These are phyloP conservation scores for Polytrichum commune DNA, from an alignment of 225 moss, liverwort and hornwort genomes.

Conservation along the genomic window DNA sequence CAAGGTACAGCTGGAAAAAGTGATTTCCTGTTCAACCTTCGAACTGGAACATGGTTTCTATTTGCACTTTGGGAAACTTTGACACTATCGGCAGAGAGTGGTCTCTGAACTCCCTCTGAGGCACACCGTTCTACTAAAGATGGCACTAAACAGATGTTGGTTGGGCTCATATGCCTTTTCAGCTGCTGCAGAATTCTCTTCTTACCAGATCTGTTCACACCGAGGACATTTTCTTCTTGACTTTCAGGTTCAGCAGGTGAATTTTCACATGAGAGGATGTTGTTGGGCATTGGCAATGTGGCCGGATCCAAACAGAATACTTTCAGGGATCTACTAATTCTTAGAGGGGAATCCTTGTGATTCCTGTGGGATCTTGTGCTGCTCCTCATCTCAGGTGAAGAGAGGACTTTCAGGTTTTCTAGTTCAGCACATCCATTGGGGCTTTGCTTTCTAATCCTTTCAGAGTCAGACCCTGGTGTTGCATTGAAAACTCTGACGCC, in stretches of 20 bases:
- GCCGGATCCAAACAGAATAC: conserved; percentile 26
- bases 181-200: not conserved
- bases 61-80: not conserved
- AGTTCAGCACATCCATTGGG: too few species aligned
- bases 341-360: conserved; percentile 12
- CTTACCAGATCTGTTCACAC: conserved; percentile 2
- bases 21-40: not conserved
- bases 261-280: conserved; percentile 12
- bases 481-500: not conserved
- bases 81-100: not conserved
- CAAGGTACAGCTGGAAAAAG: not conserved
- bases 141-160: not conserved
- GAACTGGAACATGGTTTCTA: not conserved
- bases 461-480: not conserved
- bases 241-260: too few species aligned
- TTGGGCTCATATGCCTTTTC: not conserved
- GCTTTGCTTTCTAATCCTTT: too few species aligned
- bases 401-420: too few species aligned
- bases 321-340: conserved; percentile 23
- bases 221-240: too few species aligned
- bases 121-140: not conserved
- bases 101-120: not conserved
- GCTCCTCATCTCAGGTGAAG: not conserved
- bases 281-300: not conserved
- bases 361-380: conserved; percentile 5